Evolutionary conservation across 176 grass and related monocot species (phyloP), one percentile per base, ranked within the genome.

Genomic region (Melocanna baccifera): DNA sequence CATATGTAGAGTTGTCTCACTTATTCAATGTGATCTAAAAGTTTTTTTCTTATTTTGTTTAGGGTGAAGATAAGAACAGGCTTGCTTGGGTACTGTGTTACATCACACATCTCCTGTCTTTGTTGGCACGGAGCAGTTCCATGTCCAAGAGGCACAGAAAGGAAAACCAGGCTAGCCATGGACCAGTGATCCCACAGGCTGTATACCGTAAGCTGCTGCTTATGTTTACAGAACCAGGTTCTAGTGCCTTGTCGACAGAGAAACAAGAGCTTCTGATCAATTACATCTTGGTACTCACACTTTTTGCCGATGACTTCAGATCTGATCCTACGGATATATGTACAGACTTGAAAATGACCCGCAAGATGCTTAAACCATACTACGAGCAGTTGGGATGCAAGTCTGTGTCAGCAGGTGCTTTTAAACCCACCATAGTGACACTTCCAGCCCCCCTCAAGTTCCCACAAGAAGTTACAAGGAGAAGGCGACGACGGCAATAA

Each of bases 211-310:
- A 53, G 70, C 30, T 96, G 61, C n/a, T 87, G 73, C 37, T 63
- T 62, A 89, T 88, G 75, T 96, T 99, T 77, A 78, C 82, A 1
- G 89, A 91, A 81, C 71, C 73, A 14, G 91, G 79, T 22, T 89
- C 89, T n/a, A 68, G 68, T 23, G 12, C 63, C 22, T 69, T 96
- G 40, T 91, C 96, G 2, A 75, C 81, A 13, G 86, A 99, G 79
- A 99, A 94, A 69, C 69, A 86, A 0, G 93, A 99, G 75, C 96
- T 99, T 73, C 77, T 99, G 36, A 89, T 84, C 26, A 94, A 92
- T 41, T 94, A 99, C 87, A 96, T 99, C 25, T 87, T 96, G 84
- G 93, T 96, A 39, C 89, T 96, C 73, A 91, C 96, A 28, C 91
- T 99, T 69, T 99, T 94, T 41, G 91, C 76, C 0, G 96, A 99